Evolutionary conservation across 2,329 filamentous ascomycete species (phyloP).

Genomic region (Sclerotinia minor): DNA sequence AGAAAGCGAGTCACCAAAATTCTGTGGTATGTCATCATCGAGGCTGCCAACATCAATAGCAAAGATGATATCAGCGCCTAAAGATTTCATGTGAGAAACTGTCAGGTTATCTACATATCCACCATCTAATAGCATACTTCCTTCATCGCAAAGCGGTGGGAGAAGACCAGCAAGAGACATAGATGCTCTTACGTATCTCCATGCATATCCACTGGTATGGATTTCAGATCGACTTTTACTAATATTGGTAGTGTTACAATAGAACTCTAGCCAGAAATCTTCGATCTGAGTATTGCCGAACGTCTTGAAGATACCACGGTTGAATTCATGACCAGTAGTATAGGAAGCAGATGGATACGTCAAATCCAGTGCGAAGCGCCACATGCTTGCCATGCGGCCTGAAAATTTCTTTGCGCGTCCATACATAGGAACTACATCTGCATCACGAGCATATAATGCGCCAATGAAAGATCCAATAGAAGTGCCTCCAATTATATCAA

Average conservation of each 20-base stretch:
- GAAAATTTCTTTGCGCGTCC: slow-evolving; percentile 96
- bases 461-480: slow-evolving; percentile 97
- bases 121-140: slow-evolving; percentile 93
- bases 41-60: slow-evolving; percentile 91
- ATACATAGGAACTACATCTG: slow-evolving; percentile 95
- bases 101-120: slow-evolving; percentile 98
- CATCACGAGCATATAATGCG: slow-evolving; percentile 91
- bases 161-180: slow-evolving; percentile 94
- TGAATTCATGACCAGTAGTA: slow-evolving; percentile 98
- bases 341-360: slow-evolving; percentile 97
- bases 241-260: slow-evolving; percentile 99
- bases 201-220: slow-evolving; percentile 94
- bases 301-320: slow-evolving; percentile 97
- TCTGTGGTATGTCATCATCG: slow-evolving; percentile 88
- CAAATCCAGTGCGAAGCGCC: slow-evolving; percentile 94
- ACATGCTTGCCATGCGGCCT: slow-evolving; percentile 98
- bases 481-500: slow-evolving; percentile 92
- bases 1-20: slow-evolving; percentile 90
- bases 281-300: slow-evolving; percentile 97
- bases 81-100: slow-evolving; percentile 92
- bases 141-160: slow-evolving; percentile 93
- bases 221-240: slow-evolving; percentile 89
- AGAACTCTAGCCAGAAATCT: slow-evolving; percentile 98
- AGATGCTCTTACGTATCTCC: slow-evolving; percentile 93
- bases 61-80: slow-evolving; percentile 92